phyloP scores from a whole-genome alignment of 2,329 filamentous ascomycete species.

The Aspergillus sp. region DNA sequence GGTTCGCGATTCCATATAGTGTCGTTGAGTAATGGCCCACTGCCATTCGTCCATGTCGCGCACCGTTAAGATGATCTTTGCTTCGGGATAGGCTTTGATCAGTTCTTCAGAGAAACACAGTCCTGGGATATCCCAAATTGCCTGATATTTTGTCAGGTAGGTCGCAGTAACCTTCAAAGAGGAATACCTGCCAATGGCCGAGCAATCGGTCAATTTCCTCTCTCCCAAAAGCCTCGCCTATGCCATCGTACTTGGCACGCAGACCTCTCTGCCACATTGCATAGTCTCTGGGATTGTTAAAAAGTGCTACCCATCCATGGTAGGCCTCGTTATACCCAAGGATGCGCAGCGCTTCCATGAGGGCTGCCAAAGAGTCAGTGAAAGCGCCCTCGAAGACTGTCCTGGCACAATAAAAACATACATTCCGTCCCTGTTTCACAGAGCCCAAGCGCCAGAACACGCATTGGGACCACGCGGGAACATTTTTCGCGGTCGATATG shows the following conservation, averaged over 20 bases:
- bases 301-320: conserved; percentile 62
- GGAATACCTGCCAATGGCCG: conserved; percentile 10
- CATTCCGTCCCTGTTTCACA: conserved; percentile 65
- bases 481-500: conserved; percentile 7
- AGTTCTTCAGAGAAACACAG: conserved; percentile 19
- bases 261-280: conserved; percentile 61
- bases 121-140: conserved; percentile 13
- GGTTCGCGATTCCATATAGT: conserved; percentile 21
- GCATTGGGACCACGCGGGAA: conserved; percentile 56
- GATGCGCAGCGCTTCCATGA: conserved; percentile 42
- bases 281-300: conserved; percentile 52
- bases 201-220: neutral
- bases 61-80: conserved; percentile 15
- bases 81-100: conserved; percentile 23
- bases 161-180: neutral
- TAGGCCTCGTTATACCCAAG: conserved; percentile 63
- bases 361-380: conserved; percentile 36
- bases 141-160: neutral
- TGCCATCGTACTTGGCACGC: conserved; percentile 54
- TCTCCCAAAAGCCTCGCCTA: conserved; percentile 36
- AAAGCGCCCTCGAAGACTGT: neutral
- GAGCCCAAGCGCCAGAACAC: conserved; percentile 63
- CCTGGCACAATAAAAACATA: conserved; percentile 32
- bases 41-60: conserved; percentile 25
- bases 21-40: neutral